Evolutionary conservation across 306 rosid genomes (phyloP).

Genomic region (Herpetospermum pedunculosum): DNA sequence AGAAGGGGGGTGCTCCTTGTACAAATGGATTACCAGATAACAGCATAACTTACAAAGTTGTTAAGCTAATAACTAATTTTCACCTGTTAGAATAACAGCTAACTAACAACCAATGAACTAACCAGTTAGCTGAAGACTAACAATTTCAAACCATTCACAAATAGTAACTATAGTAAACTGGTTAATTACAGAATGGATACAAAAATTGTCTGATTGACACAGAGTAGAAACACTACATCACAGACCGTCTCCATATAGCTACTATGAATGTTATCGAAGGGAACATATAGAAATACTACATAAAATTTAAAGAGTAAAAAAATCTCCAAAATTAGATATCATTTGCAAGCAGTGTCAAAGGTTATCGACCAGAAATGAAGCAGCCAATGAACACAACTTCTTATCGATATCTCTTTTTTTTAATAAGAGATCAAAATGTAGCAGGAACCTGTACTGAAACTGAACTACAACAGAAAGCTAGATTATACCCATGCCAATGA

Average conservation of each 20-base stretch:
- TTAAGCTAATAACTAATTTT: background rate
- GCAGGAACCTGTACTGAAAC: background rate
- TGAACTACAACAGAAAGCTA: constrained; percentile 8
- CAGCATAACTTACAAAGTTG: background rate
- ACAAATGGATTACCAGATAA: background rate
- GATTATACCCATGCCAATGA: constrained; percentile 87
- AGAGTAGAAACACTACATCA: background rate
- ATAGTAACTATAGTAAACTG: background rate
- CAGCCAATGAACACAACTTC: background rate
- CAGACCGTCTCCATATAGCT: background rate
- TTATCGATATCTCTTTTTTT: background rate
- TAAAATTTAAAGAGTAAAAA: background rate
- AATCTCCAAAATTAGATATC: background rate
- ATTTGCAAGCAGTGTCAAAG: background rate
- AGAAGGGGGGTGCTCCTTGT: background rate
- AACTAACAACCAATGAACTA: background rate
- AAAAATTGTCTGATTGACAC: background rate
- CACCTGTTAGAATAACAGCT: background rate
- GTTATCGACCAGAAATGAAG: background rate
- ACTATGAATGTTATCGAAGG: background rate
- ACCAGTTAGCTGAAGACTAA: background rate
- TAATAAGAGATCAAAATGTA: constrained; percentile 3
- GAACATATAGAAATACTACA: background rate
- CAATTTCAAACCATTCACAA: background rate
- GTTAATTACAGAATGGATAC: background rate